Percentiles rank a stretch among this genome's conserved stretches.
These are phyloP conservation scores for Magnaporthiopsis rhizophila DNA, from an alignment of 2,329 filamentous ascomycete genomes.

Conservation along the genomic window DNA sequence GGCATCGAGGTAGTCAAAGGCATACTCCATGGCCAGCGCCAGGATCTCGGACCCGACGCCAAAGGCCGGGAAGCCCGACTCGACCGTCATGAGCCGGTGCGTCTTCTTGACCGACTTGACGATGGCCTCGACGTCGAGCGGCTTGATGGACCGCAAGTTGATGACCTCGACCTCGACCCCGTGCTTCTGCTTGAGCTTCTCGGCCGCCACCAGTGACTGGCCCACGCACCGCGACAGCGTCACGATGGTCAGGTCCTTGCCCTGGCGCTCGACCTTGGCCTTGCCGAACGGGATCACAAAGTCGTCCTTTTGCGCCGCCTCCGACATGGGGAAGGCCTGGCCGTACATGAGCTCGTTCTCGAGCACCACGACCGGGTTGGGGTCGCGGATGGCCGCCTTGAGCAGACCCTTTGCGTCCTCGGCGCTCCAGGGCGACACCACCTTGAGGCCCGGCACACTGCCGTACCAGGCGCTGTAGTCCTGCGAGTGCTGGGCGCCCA, in stretches of 20 bases:
- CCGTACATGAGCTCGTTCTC: constrained; percentile 92
- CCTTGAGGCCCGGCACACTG: constrained; percentile 94
- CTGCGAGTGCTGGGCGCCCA: constrained; percentile 96
- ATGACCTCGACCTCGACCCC: constrained; percentile 93
- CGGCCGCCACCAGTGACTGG: constrained; percentile 79
- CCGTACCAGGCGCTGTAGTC: constrained; percentile 99
- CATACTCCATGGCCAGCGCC: constrained; percentile 93
- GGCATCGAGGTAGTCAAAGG: constrained; percentile 93
- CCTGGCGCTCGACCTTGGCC: constrained; percentile 95
- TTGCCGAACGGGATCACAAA: constrained; percentile 97
- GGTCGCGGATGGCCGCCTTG: constrained; percentile 96
- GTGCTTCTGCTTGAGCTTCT: constrained; percentile 91
- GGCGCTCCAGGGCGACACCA: constrained; percentile 89
- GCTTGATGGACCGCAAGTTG: constrained; percentile 97
- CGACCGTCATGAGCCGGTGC: constrained; percentile 78
- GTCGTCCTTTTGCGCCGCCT: constrained; percentile 89
- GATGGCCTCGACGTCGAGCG: constrained; percentile 89
- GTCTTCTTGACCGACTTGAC: constrained; percentile 99
- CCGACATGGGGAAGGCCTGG: constrained; percentile 92
- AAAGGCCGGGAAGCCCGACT: constrained; percentile 94
- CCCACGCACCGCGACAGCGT: constrained; percentile 92
- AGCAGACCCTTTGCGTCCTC: constrained; percentile 98
- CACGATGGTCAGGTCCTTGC: constrained; percentile 94
- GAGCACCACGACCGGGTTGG: constrained; percentile 88
- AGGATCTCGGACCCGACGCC: constrained; percentile 90